Conservation (phyloP, 179 eudicot species). For the Spergularia azorica region DNA sequence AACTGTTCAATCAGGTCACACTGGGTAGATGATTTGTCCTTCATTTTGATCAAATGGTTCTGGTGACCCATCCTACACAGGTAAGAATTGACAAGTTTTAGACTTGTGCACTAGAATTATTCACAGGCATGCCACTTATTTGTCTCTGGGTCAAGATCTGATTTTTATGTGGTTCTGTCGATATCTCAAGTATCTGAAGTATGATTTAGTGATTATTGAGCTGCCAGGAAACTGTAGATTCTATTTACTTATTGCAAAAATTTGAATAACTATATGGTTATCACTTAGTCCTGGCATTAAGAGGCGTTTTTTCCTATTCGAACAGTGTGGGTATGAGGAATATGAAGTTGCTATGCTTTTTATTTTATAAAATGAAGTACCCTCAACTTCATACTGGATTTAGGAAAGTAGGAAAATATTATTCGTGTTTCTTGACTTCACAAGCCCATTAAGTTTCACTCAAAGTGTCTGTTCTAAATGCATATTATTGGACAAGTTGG, state of each 20-base stretch:
- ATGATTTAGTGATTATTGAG: background rate
- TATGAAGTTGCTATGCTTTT: background rate
- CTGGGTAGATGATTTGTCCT: conserved; percentile 28
- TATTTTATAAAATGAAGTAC: background rate
- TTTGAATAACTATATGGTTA: background rate
- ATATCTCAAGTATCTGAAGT: background rate
- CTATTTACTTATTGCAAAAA: background rate
- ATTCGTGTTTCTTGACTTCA: background rate
- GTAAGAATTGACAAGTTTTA: conserved; percentile 6
- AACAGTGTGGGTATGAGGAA: background rate
- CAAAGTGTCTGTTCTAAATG: background rate
- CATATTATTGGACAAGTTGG: background rate
- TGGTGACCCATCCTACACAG: conserved; percentile 35
- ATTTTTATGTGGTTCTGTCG: too few species aligned
- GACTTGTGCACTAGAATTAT: background rate
- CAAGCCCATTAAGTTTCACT: background rate
- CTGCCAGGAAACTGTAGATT: background rate
- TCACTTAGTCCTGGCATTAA: too few species aligned
- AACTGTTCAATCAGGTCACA: conserved; percentile 19
- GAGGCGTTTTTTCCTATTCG: too few species aligned
- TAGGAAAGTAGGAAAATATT: background rate
- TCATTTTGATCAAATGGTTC: conserved; percentile 31
- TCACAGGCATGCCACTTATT: background rate
- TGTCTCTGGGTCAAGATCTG: background rate
- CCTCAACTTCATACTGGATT: background rate